Evolutionary conservation across 2,329 filamentous ascomycete species (phyloP).

Genomic region (Conoideocrella luteorostrata): DNA sequence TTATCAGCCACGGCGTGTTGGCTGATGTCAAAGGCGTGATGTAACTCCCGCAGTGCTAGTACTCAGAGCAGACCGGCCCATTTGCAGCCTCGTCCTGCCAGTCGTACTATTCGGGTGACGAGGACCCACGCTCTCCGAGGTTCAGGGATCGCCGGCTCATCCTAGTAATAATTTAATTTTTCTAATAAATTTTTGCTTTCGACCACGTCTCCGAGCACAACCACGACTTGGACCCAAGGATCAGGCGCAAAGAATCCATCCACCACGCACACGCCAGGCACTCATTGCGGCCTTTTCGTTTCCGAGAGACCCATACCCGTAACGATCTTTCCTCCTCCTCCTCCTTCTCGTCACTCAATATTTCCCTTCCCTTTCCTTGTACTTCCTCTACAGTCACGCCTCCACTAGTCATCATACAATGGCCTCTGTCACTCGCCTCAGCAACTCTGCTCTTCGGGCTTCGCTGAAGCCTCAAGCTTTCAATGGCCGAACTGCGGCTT

Average conservation of each 20-base stretch:
- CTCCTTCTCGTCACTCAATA: slow-evolving; percentile 21
- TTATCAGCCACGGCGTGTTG: too few relatives aligned
- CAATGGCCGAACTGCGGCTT: slow-evolving; percentile 62
- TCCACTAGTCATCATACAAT: slow-evolving; percentile 44
- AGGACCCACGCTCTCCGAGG: slow-evolving; percentile 7
- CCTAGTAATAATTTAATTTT: slow-evolving; percentile 5
- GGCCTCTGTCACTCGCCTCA: slow-evolving; percentile 77
- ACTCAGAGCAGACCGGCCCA: too few relatives aligned
- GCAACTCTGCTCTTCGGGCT: slow-evolving; percentile 75
- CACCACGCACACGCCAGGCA: background rate
- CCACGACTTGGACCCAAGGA: background rate
- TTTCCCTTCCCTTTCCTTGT: slow-evolving; percentile 18
- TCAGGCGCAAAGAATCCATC: background rate
- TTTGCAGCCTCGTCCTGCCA: too few relatives aligned
- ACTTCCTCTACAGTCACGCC: background rate
- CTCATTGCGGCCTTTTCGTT: slow-evolving; percentile 1
- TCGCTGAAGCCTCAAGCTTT: slow-evolving; percentile 62
- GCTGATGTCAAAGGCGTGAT: too few relatives aligned
- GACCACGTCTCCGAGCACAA: background rate
- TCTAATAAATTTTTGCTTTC: slow-evolving; percentile 1
- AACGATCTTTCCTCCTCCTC: slow-evolving; percentile 26
- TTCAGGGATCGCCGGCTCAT: slow-evolving; percentile 9
- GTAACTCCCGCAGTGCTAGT: too few relatives aligned
- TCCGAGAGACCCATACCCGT: slow-evolving; percentile 16
- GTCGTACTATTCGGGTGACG: too few relatives aligned